Base-by-base conservation (phyloP, 2,329 filamentous ascomycete genomes). In the Cladorrhinum sp. region DNA sequence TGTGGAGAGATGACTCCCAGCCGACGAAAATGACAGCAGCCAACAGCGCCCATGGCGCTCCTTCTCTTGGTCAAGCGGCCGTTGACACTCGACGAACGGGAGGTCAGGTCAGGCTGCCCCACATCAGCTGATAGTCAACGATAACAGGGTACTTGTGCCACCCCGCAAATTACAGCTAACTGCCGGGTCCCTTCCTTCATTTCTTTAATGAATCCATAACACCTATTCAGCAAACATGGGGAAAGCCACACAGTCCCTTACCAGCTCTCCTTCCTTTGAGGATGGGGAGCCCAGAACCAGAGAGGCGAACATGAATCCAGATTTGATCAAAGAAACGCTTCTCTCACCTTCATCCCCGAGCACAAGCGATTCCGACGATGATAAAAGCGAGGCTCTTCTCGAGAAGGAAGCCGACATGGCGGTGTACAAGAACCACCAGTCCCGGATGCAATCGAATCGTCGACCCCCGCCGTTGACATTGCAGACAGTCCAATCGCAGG, bases 341-440 rank as follows among this genome's bases (percentile, higher is more conserved):
- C 36, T 57, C 36, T 36, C 39, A 26, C 16, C 23, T 0, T 36
- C 18, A 14, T 57, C 54, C 9, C 54, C 39, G 21, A 36, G 39
- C 24, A 18, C 33, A 24, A 20, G 26, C 39, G 54, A 57, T 49
- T 57, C n/a, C 39, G 21, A 39, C 12, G 39, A 57, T 49, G 54
- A 28, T 57, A 57, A 49, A 28, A 57, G 54, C 54, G 16, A 49
- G 46, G 18, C 23, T 23, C 54, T 23, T 48, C 42, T 46, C 42
- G 42, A 46, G 36, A n/a, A 28, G 7, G 54, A 33, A 57, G 23
- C 36, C 54, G 42, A 57, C 33, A 57, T 57, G 54, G 54, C 39
- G 24, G 54, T 49, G 54, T 36, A 57, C 16, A 20, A 7, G 23
- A 28, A 42, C 18, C 54, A 48, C 42, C 42, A 46, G 7, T 36